Evolutionary conservation across 2,329 filamentous ascomycete species (phyloP), one percentile per base, ranked within the genome.

Genomic region (Penicillium sp.): DNA sequence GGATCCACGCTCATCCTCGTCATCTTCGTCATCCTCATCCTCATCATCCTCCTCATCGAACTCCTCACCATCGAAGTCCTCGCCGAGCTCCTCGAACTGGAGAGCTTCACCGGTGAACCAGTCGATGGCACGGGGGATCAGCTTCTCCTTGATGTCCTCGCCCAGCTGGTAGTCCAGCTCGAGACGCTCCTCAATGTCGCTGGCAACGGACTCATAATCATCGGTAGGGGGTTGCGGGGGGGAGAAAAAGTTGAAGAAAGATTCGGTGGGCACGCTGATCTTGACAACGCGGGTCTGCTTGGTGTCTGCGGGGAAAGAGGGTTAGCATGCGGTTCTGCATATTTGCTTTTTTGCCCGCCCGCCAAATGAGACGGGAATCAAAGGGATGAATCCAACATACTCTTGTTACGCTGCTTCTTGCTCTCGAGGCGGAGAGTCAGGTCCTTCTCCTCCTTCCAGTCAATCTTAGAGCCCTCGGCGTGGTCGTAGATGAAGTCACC

Each of bases 361-460:
- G 18, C 18, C 11, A 37, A 10, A 21, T 11, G 16, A 10, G 18
- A 13, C 16, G n/a, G 31, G 18, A 21, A 5, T 28, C 5, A 31
- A 31, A 18, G 18, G 5, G 14, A 5, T 14, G 16, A 6, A 23
- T 11, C 29, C 13, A 18, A 74, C 86, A 80, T 83, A 99, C 94
- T 97, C 87, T 97, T 99, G 81, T 99, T 99, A 62, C 94, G 87
- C 81, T 99, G 94, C 84, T 99, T 99, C 87, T 99, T 99, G 83
- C 91, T 95, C 83, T 99, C 94, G 57, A 97, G 82, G 65, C 91
- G 88, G 63, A 97, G 90, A 42, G 94, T 99, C 67, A 99, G 81
- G 71, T 99, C 94, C 77, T 96, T 92, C 69, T 89, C 89, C 9
- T 87, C 80, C 80, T 96, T 94, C 94, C 94, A 99, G 67, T 97